Base-by-base conservation (phyloP, 2,329 filamentous ascomycete species). In the Sarocladium strictum region DNA sequence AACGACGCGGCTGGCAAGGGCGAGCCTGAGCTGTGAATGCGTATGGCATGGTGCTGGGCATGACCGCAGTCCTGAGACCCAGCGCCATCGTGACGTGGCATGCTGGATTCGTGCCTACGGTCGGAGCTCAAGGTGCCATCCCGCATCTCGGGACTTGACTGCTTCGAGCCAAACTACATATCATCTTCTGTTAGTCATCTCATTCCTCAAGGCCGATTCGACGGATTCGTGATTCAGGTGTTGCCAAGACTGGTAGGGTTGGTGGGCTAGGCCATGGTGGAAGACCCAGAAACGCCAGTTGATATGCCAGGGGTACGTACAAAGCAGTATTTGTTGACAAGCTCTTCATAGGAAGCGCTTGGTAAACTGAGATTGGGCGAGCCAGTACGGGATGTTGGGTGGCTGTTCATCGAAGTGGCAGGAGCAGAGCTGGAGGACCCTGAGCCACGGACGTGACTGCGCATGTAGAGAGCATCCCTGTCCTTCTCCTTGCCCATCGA, bases 321-420 rank as follows among this genome's bases (percentile, higher is more conserved):
- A 84, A 97, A 99, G 81, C 94, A 99, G 80, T 96, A 99, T 78
- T 96, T 97, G 78, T 96, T 92, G 71, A 99, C 88, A 61, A 99
- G 82, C 74, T 99, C 94, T 73, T 95, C 90, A 70, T 99, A 97
- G 57, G 93, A 92, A 57, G 90, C 85, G 60, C 91, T 95, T 57
- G 92, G 83, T 61, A 96, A 86, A 65, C 72, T 72, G 50, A 73
- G 62, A 59, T 72, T 69, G 76, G 77, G 68, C 65, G 80, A 76
- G 72, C 80, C 65, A 71, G 82, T 67, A 55, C 72, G 73, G 57
- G 70, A 65, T 54, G 70, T 64, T 27, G 59, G 53, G 29, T 40
- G 53, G 17, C 56, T 26, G n/a, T 59, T 57, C 4, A 57, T 51
- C 23, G 56, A 56, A n/a, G 54, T 61, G n/a, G 57, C 59, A 56